Evolutionary conservation across 2,329 filamentous ascomycete species (phyloP).

Genomic region (Fusarium veterinarium): DNA sequence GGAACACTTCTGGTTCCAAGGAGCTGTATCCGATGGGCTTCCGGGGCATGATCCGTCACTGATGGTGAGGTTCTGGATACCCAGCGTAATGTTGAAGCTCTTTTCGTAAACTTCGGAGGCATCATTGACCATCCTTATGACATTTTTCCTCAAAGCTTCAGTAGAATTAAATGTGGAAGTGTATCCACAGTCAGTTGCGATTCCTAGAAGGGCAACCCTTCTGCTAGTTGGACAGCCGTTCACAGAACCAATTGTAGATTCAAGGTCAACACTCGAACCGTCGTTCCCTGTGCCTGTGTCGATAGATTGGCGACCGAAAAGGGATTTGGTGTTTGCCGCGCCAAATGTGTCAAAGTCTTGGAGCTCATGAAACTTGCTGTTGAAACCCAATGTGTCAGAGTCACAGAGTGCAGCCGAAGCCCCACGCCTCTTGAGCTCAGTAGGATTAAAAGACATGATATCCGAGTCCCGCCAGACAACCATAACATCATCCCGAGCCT

Average conservation of each 20-base stretch:
- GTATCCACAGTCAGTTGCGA: slow-evolving; percentile 94
- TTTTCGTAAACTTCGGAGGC: slow-evolving; percentile 90
- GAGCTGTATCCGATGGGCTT: slow-evolving; percentile 71
- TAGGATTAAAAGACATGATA: slow-evolving; percentile 61
- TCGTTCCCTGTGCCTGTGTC: slow-evolving; percentile 75
- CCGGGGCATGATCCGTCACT: slow-evolving; percentile 80
- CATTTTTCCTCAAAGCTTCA: slow-evolving; percentile 72
- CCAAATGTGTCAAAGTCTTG: slow-evolving; percentile 65
- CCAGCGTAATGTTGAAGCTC: slow-evolving; percentile 94
- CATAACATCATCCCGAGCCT: slow-evolving; percentile 78
- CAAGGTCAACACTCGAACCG: slow-evolving; percentile 78
- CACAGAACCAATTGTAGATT: slow-evolving; percentile 81
- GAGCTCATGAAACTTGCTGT: slow-evolving; percentile 70
- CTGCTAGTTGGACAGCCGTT: slow-evolving; percentile 89
- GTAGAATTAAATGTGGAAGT: slow-evolving; percentile 75
- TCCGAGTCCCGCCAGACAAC: slow-evolving; percentile 94
- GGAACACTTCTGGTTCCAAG: slow-evolving; percentile 86
- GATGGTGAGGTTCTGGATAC: slow-evolving; percentile 86
- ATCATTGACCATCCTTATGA: slow-evolving; percentile 85
- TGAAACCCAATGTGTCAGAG: slow-evolving; percentile 83
- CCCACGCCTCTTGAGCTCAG: slow-evolving; percentile 76
- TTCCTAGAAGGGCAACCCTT: slow-evolving; percentile 89
- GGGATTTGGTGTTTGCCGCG: slow-evolving; percentile 68
- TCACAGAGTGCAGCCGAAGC: slow-evolving; percentile 67
- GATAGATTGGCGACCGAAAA: slow-evolving; percentile 82